Base-by-base conservation (phyloP, 2,329 filamentous ascomycete genomes). In the Drechslerella stenobrocha region DNA sequence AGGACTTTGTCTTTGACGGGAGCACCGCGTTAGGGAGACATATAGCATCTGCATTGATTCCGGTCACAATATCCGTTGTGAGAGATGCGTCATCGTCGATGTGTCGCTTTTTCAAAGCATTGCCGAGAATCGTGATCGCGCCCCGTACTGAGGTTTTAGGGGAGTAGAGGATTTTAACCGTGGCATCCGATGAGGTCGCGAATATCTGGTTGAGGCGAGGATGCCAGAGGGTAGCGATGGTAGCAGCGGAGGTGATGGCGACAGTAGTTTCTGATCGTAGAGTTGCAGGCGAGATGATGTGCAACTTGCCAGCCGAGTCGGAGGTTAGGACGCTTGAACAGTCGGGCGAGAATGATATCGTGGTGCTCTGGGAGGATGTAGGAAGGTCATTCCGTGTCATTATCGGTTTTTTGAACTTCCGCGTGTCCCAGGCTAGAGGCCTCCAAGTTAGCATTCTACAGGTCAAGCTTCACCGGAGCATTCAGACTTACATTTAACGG, bases 121-220 rank as follows among this genome's bases (percentile, higher is more conserved):
- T 89, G 69, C 88, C 91, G 85, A 98, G 90, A 71, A 97, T 88
- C 66, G 89, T 85, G 57, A 90, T 86, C 2, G 91, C 93, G 63
- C 93, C 93, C 67, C 85, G 86, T 9, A 76, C 82, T 20, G 93
- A 98, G 72, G 85, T 86, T n/a, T 81, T 83, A 1, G 93, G 93
- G 74, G 88, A 92, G 79, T 93, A 98, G 47, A 98, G 85, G 40
- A 97, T 83, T 74, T 91, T 92, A 0, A 88, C 90, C 76, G 95
- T 88, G 59, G 87, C 86, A 74, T 96, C 96, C 52, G 90, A 90
- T 45, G 92, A 96, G 63, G 91, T 92, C 6, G 92, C 95, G 70
- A 97, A 77, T 73, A 98, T 96, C 75, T 98, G 93, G 75, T 98
- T 97, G 74, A 98, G 84, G 76, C 90, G 95, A 18, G 88, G 82